Percentiles rank a stretch among this genome's conserved stretches.
phyloP scores from a whole-genome alignment of 2,329 filamentous ascomycete genomes.

The Ophiostoma triangulosporum region DNA sequence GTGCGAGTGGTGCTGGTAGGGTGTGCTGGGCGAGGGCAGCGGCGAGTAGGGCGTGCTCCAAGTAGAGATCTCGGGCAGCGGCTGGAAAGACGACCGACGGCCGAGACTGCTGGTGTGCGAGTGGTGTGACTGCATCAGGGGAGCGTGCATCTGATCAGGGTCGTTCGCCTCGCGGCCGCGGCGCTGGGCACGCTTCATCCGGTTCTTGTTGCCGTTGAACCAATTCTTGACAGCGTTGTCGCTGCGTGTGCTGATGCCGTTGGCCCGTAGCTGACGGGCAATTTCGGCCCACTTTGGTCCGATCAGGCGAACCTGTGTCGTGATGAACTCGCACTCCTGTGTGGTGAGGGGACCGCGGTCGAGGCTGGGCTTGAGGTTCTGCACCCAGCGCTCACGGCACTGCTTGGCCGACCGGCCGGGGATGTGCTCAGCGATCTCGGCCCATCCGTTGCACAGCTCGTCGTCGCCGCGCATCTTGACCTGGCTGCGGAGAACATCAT shows the following conservation, averaged over 20 bases:
- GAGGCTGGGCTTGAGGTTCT: slow-evolving; percentile 70
- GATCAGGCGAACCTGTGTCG: slow-evolving; percentile 60
- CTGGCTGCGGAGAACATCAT: slow-evolving; percentile 50
- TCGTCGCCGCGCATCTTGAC: slow-evolving; percentile 59
- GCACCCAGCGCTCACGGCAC: slow-evolving; percentile 86
- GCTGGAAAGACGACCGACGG: slow-evolving; percentile 13
- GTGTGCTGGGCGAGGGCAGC: background rate
- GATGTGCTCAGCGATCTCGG: slow-evolving; percentile 65
- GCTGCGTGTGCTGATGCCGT: slow-evolving; percentile 50
- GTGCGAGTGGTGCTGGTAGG: background rate
- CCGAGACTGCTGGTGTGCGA: slow-evolving; percentile 5
- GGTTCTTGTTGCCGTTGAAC: slow-evolving; percentile 92
- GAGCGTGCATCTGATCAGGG: background rate
- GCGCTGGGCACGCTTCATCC: slow-evolving; percentile 43
- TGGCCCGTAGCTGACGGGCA: slow-evolving; percentile 49
- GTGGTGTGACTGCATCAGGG: background rate
- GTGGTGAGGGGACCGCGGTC: slow-evolving; percentile 61
- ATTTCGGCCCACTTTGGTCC: slow-evolving; percentile 93
- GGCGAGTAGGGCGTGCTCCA: background rate
- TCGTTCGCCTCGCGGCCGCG: slow-evolving; percentile 10
- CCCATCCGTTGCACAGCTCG: slow-evolving; percentile 43
- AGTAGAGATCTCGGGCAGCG: background rate
- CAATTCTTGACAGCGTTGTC: slow-evolving; percentile 97
- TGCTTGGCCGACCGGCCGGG: slow-evolving; percentile 78
- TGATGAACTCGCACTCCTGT: slow-evolving; percentile 60